A percentile compares a stretch with the other conserved stretches of the same genome.
phyloP scores from a whole-genome alignment of 345 rosid species.

The Arabis hirsuta region DNA sequence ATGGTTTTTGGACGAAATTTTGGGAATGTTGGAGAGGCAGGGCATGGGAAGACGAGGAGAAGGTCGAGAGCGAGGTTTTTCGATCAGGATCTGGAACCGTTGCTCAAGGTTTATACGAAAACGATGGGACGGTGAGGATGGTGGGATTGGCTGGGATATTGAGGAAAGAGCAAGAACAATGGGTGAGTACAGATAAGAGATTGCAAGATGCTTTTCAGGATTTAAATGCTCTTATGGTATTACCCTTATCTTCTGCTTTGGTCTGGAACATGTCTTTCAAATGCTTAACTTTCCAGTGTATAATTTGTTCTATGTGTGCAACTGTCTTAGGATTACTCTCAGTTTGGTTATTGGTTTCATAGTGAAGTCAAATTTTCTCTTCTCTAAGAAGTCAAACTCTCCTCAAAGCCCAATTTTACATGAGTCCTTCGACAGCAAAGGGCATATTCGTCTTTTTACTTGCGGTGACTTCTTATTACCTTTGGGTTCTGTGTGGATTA shows the following conservation, averaged over 20 bases:
- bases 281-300: background rate
- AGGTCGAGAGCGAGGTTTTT: slow-evolving; percentile 34
- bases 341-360: background rate
- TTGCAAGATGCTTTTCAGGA: slow-evolving; percentile 96
- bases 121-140: slow-evolving; percentile 85
- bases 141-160: slow-evolving; percentile 93
- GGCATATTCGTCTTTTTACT: too few species aligned
- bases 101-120: slow-evolving; percentile 65
- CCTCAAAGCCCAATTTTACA: too few species aligned
- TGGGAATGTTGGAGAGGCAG: slow-evolving; percentile 85
- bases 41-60: slow-evolving; percentile 67
- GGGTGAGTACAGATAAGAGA: slow-evolving; percentile 96
- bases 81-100: slow-evolving; percentile 41
- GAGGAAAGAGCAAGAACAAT: slow-evolving; percentile 90
- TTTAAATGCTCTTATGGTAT: slow-evolving; percentile 94
- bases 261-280: slow-evolving; percentile 1
- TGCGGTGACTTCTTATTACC: too few species aligned
- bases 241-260: background rate
- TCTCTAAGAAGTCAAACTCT: too few species aligned
- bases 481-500: too few species aligned
- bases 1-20: slow-evolving; percentile 68
- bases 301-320: background rate
- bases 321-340: slow-evolving; percentile 14
- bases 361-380: background rate
- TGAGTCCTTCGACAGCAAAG: too few species aligned